Evolutionary conservation across 2,329 filamentous ascomycete species (phyloP), one percentile per base, ranked within the genome.

Genomic region (Colletotrichum cereale): DNA sequence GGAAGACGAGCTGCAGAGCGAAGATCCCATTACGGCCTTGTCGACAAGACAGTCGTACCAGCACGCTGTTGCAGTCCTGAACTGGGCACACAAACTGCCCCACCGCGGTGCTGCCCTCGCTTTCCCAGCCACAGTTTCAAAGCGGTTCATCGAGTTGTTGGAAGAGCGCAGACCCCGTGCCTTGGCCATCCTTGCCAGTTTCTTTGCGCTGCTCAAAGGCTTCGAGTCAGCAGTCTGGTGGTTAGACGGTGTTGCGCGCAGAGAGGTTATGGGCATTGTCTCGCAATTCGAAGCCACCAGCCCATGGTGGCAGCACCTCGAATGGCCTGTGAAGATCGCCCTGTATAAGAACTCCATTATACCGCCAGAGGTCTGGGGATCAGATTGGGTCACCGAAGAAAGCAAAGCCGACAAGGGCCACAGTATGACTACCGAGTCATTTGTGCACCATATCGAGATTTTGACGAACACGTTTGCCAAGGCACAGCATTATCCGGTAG

Each of bases 211-310:
- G 47, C 82, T 93, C 57, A 90, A 90, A 76, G 86, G 86, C 42
- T 83, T 92, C 73, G 87, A 91, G 72, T 79, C 84, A 21, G 52
- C 68, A 21, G 82, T 90, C 21, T 94, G 92, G 92, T 94, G 92
- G 91, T 82, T 93, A 36, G 86, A 89, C 26, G 90, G 91, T 48
- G 90, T 92, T 76, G 87, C 90, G 10, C 86, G 87, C 21, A 86
- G 89, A 66, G 89, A 93, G 75, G 88, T 93, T 21, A 87, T 89
- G 77, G 90, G 91, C 26, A 85, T 92, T 31, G 85, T 89, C 26
- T 86, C 85, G 44, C 79, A 90, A 44, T 90, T 90, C 77, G 86
- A 89, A 75, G 83, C 85, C 2, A 86, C 88, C 58, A 89, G 87
- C 34, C 82, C 84, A 62, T 90, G 88, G 88, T 90, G 88, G 88